Evolutionary conservation across 176 grass and related monocot genomes (phyloP).

Genomic region (Puya raimondii): DNA sequence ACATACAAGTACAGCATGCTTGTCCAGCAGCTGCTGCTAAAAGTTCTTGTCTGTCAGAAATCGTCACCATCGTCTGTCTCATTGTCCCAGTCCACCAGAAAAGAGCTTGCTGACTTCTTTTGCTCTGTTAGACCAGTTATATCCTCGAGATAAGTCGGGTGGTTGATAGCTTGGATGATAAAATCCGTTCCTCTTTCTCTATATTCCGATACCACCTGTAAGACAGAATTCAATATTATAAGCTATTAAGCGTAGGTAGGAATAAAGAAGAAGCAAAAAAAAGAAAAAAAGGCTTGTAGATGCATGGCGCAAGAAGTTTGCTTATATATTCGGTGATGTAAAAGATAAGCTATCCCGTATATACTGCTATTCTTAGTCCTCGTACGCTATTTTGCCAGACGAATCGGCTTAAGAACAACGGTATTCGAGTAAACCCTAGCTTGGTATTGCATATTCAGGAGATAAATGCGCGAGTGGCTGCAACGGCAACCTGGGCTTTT

Average conservation of each 20-base stretch:
- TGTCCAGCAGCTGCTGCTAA: neutral
- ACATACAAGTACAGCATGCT: too few relatives aligned
- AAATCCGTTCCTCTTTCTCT: slow-evolving; percentile 67
- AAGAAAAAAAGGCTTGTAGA: neutral
- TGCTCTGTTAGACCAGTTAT: slow-evolving; percentile 77
- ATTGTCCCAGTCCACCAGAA: slow-evolving; percentile 52
- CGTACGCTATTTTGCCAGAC: too few relatives aligned
- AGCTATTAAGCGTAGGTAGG: neutral
- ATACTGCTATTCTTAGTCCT: too few relatives aligned
- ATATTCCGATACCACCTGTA: slow-evolving; percentile 76
- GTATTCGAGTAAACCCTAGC: too few relatives aligned
- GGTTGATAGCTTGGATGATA: slow-evolving; percentile 83
- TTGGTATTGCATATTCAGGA: too few relatives aligned
- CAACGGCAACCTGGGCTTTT: too few relatives aligned
- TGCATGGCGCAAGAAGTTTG: neutral
- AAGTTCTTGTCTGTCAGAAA: slow-evolving; percentile 19
- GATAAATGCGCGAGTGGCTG: too few relatives aligned
- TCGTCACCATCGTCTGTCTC: slow-evolving; percentile 32
- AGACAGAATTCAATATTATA: slow-evolving; percentile 4
- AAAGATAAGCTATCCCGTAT: too few relatives aligned
- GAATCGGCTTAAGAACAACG: too few relatives aligned
- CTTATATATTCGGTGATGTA: too few relatives aligned
- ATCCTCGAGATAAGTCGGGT: slow-evolving; percentile 87
- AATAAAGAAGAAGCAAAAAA: neutral
- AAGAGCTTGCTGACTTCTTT: slow-evolving; percentile 49